Evolutionary conservation across 148 eudicot genomes (phyloP).

Genomic region (Polygonum aviculare): DNA sequence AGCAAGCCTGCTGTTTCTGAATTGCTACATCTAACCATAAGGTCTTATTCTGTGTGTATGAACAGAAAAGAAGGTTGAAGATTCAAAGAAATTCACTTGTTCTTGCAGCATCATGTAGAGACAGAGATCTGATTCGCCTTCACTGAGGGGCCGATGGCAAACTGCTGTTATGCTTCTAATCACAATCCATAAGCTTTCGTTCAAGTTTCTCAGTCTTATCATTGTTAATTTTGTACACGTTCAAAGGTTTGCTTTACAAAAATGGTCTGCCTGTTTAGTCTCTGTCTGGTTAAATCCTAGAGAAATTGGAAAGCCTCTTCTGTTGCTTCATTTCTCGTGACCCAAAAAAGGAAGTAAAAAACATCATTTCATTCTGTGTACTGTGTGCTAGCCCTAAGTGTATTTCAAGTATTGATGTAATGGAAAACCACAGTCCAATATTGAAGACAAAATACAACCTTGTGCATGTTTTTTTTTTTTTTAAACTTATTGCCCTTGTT

Average conservation of each 20-base stretch:
- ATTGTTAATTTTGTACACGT: background rate
- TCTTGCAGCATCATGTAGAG: conserved; percentile 67
- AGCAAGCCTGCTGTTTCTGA: background rate
- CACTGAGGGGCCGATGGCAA: background rate
- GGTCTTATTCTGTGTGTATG: background rate
- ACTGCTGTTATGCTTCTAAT: background rate
- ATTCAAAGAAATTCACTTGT: conserved; percentile 58
- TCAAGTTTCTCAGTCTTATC: conserved; percentile 1
- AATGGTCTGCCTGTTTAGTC: background rate
- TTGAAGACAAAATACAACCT: background rate
- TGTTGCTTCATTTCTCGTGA: background rate
- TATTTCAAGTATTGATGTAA: conserved; percentile 1
- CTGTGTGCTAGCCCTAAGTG: background rate
- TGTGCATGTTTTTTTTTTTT: background rate
- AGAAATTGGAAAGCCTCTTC: background rate
- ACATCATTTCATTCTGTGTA: conserved; percentile 3
- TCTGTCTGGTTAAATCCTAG: background rate
- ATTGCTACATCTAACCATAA: background rate
- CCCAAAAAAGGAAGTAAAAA: background rate
- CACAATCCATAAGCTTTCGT: background rate
- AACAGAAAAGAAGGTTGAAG: conserved; percentile 88
- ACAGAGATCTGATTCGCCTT: background rate
- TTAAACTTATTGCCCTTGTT: background rate
- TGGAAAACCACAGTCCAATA: conserved; percentile 4
- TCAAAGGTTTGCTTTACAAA: conserved; percentile 4